Conservation (phyloP, 495 filamentous ascomycete species). For the Friedmanniomyces endolithicus region DNA sequence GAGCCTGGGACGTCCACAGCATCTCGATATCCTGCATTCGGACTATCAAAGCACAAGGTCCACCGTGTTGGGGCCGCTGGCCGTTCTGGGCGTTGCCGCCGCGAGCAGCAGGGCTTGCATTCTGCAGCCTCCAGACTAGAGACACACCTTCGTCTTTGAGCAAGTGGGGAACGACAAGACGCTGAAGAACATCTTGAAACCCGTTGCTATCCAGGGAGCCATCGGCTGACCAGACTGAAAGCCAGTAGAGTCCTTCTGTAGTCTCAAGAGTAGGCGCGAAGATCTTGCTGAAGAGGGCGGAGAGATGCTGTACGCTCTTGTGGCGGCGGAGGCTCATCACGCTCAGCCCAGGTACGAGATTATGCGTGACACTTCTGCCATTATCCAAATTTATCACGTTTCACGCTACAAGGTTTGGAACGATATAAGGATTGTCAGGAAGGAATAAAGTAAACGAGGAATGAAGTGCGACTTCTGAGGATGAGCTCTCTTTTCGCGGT, state of each 20-base stretch:
- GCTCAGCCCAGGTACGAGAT: not conserved
- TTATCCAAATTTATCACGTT: too few species aligned
- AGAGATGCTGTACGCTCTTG: conserved; percentile 2
- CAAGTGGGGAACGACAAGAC: not conserved
- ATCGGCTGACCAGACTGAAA: conserved; percentile 6
- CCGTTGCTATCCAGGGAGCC: conserved; percentile 2
- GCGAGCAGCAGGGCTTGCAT: conserved; percentile 2
- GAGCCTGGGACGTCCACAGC: conserved; percentile 4
- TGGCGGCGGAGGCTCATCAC: conserved; percentile 6
- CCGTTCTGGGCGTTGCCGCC: conserved; percentile 5
- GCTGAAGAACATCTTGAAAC: conserved; percentile 1
- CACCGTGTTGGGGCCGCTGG: not conserved
- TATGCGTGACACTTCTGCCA: too few species aligned
- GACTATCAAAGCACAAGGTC: conserved; percentile 6
- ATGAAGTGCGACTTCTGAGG: too few species aligned
- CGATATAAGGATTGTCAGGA: too few species aligned
- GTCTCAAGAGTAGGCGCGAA: not conserved
- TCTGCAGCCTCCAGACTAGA: not conserved
- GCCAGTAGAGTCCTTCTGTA: conserved; percentile 6
- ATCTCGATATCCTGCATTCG: conserved; percentile 4
- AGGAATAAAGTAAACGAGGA: too few species aligned
- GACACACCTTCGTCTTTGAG: conserved; percentile 5
- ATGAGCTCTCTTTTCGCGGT: too few species aligned
- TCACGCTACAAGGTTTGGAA: too few species aligned
- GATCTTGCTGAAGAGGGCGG: not conserved